Percentiles rank a stretch among this genome's conserved stretches.
phyloP scores from a whole-genome alignment of 192 early-diverging fungal species.

The Entomortierella chlamydospora region DNA sequence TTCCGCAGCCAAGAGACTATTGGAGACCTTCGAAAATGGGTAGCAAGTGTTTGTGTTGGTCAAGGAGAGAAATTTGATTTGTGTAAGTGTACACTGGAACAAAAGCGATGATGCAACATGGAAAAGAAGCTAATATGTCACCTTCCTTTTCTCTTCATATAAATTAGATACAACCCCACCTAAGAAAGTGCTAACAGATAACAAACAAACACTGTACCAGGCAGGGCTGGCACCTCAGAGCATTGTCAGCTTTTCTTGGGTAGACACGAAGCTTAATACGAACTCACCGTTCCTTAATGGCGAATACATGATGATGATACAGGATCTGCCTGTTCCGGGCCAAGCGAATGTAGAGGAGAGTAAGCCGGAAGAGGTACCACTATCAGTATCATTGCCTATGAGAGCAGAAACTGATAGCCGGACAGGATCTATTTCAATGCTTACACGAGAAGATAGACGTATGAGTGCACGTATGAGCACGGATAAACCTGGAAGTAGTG shows the following conservation, averaged over 20 bases:
- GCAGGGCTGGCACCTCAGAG: constrained; percentile 67
- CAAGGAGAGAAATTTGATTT: constrained; percentile 52
- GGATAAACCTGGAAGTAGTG: constrained; percentile 33
- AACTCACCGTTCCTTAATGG: constrained; percentile 43
- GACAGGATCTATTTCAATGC: constrained; percentile 16
- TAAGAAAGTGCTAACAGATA: constrained; percentile 61
- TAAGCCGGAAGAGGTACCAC: neutral
- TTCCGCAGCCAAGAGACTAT: constrained; percentile 74
- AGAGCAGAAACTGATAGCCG: constrained; percentile 9
- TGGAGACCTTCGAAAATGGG: constrained; percentile 40
- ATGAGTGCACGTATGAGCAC: constrained; percentile 45
- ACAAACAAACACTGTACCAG: constrained; percentile 58
- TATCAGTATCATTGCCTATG: neutral
- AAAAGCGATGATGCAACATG: neutral
- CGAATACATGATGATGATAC: constrained; percentile 30
- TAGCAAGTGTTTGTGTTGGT: constrained; percentile 36
- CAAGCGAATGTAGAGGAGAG: neutral
- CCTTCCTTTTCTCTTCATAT: neutral
- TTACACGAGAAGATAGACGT: constrained; percentile 33
- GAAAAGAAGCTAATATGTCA: neutral
- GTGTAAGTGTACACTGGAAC: constrained; percentile 13
- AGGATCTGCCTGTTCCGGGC: constrained; percentile 42
- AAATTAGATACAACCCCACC: constrained; percentile 60
- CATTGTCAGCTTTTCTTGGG: constrained; percentile 64
- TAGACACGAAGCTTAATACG: constrained; percentile 41